phyloP scores from a whole-genome alignment of 495 filamentous ascomycete genomes.

The Aspergillus carlsbadensis region DNA sequence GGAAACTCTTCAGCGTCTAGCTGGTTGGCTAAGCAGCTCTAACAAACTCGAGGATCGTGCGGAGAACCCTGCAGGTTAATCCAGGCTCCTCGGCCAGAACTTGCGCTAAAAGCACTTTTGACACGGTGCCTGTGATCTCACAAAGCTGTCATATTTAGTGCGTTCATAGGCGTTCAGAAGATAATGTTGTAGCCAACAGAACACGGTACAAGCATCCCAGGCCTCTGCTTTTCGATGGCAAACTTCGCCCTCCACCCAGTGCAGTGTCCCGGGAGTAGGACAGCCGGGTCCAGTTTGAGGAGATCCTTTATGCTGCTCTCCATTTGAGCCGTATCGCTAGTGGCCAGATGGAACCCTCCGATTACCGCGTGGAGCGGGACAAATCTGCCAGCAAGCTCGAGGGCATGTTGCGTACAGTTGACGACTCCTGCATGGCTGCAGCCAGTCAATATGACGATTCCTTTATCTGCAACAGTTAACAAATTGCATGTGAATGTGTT shows the following conservation, averaged over 20 bases:
- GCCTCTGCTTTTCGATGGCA: slow-evolving; percentile 56
- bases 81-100: neutral
- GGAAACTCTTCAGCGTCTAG: neutral
- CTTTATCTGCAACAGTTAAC: slow-evolving; percentile 39
- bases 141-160: neutral
- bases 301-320: slow-evolving; percentile 50
- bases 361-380: slow-evolving; percentile 56
- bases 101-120: neutral
- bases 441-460: slow-evolving; percentile 62
- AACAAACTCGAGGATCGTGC: neutral
- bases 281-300: slow-evolving; percentile 50
- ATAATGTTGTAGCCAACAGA: slow-evolving; percentile 54
- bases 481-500: slow-evolving; percentile 1
- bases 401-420: slow-evolving; percentile 52
- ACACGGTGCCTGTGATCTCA: neutral
- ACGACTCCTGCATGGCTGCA: slow-evolving; percentile 62
- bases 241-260: slow-evolving; percentile 63
- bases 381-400: slow-evolving; percentile 34
- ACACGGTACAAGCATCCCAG: slow-evolving; percentile 54
- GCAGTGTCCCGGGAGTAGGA: slow-evolving; percentile 60
- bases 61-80: slow-evolving; percentile 4
- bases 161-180: slow-evolving; percentile 27
- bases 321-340: slow-evolving; percentile 43
- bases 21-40: neutral
- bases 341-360: slow-evolving; percentile 61